Percentiles rank a stretch among this genome's conserved stretches.
These are phyloP conservation scores for Suhomyces prunicola DNA, from an alignment of 805 yeast species.

Conservation along the genomic window DNA sequence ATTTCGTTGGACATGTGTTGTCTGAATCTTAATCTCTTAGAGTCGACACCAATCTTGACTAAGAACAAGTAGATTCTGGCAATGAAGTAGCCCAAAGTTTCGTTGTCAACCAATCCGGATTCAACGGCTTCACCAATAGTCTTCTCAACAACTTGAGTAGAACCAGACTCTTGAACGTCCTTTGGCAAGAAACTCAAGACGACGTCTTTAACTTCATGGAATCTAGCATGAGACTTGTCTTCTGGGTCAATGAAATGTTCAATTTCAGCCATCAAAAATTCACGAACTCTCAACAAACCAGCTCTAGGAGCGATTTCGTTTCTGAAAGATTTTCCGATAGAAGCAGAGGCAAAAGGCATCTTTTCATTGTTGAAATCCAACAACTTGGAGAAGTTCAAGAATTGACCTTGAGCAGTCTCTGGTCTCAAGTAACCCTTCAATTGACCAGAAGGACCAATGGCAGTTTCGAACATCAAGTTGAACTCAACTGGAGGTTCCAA, in stretches of 20 bases:
- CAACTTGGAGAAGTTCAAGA: constrained; percentile 89
- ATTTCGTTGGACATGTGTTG: constrained; percentile 98
- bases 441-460: constrained; percentile 98
- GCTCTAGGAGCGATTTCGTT: constrained; percentile 98
- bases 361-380: constrained; percentile 91
- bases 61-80: constrained; percentile 89
- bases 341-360: constrained; percentile 99
- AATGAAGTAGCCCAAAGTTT: constrained; percentile 94
- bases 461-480: constrained; percentile 98
- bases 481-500: constrained; percentile 91
- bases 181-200: constrained; percentile 79
- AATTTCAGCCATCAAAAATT: constrained; percentile 98
- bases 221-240: constrained; percentile 78
- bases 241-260: constrained; percentile 97
- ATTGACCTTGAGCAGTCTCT: constrained; percentile 99
- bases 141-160: constrained; percentile 58
- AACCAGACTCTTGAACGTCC: constrained; percentile 83
- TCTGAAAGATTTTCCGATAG: constrained; percentile 97
- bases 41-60: constrained; percentile 85
- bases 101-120: constrained; percentile 87
- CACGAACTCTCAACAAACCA: constrained; percentile 96
- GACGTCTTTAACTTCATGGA: constrained; percentile 69
- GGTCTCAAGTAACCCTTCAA: constrained; percentile 95
- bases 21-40: constrained; percentile 84
- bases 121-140: constrained; percentile 89